These are phyloP conservation scores for Cymodocea nodosa DNA, from an alignment of 116 monocot genomes.

Conservation along the genomic window DNA sequence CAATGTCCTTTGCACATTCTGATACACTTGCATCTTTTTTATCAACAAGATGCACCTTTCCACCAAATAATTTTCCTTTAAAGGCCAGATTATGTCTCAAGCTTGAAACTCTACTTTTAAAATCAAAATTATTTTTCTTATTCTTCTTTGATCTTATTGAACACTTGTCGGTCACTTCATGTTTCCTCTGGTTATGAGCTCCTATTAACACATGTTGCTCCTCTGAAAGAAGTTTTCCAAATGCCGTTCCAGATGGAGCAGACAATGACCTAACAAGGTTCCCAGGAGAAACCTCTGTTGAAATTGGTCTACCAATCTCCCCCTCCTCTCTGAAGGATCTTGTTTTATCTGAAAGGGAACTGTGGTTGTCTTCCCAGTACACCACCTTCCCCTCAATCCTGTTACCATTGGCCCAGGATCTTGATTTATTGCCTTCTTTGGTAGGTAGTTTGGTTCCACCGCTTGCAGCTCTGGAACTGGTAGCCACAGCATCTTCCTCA, in stretches of 20 bases:
- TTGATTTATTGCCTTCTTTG: constrained; percentile 18
- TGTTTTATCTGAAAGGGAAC: constrained; percentile 14
- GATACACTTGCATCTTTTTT: constrained; percentile 17
- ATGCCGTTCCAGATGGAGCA: constrained; percentile 52
- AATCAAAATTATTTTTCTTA: constrained; percentile 43
- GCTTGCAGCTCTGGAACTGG: constrained; percentile 4
- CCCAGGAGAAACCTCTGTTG: constrained; percentile 24
- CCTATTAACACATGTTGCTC: constrained; percentile 27
- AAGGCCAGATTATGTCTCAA: constrained; percentile 50
- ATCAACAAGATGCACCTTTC: constrained; percentile 26
- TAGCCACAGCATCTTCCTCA: constrained; percentile 19
- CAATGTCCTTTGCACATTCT: constrained; percentile 15
- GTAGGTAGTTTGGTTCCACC: constrained; percentile 11
- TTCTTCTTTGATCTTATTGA: constrained; percentile 21
- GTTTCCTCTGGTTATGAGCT: constrained; percentile 23
- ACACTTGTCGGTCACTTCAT: constrained; percentile 18
- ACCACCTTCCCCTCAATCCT: constrained; percentile 14
- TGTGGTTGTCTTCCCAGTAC: constrained; percentile 24
- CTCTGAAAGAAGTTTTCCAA: constrained; percentile 43
- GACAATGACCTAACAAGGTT: constrained; percentile 76
- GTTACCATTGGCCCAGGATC: constrained; percentile 22
- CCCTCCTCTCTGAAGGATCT: constrained; percentile 18
- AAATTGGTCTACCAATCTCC: constrained; percentile 5
- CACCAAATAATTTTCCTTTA: constrained; percentile 54
- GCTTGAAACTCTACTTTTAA: constrained; percentile 56